Conservation (phyloP, 768 basidiomycete genomes). For the Serpula lacrymans region DNA sequence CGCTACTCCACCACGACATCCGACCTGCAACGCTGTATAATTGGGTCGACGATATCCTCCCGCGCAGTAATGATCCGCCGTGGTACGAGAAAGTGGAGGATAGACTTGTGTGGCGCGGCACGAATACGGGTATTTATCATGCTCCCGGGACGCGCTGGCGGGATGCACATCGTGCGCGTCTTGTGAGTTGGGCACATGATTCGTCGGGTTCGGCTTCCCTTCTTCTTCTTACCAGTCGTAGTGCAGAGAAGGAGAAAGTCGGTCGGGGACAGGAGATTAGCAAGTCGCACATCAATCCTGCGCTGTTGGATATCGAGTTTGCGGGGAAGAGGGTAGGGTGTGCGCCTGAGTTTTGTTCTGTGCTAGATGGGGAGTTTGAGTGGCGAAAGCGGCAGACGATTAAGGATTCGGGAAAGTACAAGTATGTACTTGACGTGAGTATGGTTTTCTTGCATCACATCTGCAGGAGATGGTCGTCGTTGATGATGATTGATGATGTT, state of each 20-base stretch:
- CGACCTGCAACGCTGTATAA: constrained; percentile 45
- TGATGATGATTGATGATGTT: too few relatives aligned
- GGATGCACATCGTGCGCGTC: constrained; percentile 45
- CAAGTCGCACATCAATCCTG: constrained; percentile 45
- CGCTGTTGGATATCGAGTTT: constrained; percentile 61
- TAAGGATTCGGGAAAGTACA: constrained; percentile 53
- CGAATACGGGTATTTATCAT: constrained; percentile 63
- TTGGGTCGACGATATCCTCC: constrained; percentile 42
- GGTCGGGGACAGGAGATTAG: constrained; percentile 31
- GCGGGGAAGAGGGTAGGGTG: constrained; percentile 44
- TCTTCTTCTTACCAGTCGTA: too few relatives aligned
- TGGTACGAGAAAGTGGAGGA: constrained; percentile 67
- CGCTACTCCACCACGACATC: constrained; percentile 53
- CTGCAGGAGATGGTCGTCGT: background rate
- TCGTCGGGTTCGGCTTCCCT: too few relatives aligned
- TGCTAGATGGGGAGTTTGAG: constrained; percentile 44
- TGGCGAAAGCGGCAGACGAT: constrained; percentile 43
- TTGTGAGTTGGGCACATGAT: constrained; percentile 43
- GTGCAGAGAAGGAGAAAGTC: too few relatives aligned
- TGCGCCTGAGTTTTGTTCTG: constrained; percentile 38
- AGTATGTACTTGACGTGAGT: constrained; percentile 58
- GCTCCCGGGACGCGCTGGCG: constrained; percentile 40
- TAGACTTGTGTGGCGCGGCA: constrained; percentile 68
- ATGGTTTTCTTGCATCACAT: too few relatives aligned
- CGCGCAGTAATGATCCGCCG: constrained; percentile 48